Conservation (phyloP, 805 yeast species). For the Saccharomycodes ludwigii region DNA sequence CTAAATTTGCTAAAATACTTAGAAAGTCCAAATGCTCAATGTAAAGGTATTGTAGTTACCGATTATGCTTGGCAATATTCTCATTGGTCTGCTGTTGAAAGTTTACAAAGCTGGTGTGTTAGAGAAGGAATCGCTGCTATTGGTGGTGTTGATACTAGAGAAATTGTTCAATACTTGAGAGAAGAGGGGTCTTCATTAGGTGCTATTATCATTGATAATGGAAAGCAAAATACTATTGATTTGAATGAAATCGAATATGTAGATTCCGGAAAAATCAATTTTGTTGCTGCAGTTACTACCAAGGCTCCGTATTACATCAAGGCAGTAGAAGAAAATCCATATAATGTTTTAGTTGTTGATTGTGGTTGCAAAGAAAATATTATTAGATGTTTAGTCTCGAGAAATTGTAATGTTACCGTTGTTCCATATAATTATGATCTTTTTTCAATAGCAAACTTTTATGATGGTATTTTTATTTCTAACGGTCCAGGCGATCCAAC, state of each 20-base stretch:
- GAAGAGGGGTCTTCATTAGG: slow-evolving; percentile 95
- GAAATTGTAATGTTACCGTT: slow-evolving; percentile 94
- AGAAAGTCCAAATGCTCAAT: slow-evolving; percentile 85
- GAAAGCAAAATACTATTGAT: slow-evolving; percentile 3
- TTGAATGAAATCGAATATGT: slow-evolving; percentile 38
- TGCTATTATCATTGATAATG: slow-evolving; percentile 73
- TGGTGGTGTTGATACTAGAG: slow-evolving; percentile 95
- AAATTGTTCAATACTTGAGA: slow-evolving; percentile 81
- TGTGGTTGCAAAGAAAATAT: slow-evolving; percentile 99
- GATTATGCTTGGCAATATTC: slow-evolving; percentile 92
- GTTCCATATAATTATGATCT: slow-evolving; percentile 94
- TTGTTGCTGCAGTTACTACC: slow-evolving; percentile 89
- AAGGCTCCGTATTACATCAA: slow-evolving; percentile 87
- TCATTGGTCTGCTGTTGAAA: slow-evolving; percentile 99
- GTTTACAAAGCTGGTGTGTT: slow-evolving; percentile 90
- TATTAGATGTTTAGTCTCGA: slow-evolving; percentile 79
- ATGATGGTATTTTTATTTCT: slow-evolving; percentile 89
- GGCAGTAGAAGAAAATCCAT: slow-evolving; percentile 41
- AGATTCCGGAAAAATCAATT: slow-evolving; percentile 81
- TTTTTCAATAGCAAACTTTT: slow-evolving; percentile 78
- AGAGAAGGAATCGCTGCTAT: slow-evolving; percentile 94
- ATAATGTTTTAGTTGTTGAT: slow-evolving; percentile 87
- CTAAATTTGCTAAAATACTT: slow-evolving; percentile 78
- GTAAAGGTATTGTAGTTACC: slow-evolving; percentile 92
- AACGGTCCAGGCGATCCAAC: slow-evolving; percentile 99